Evolutionary conservation across 2,329 filamentous ascomycete genomes (phyloP).

Genomic region (Raffaelea arxii): DNA sequence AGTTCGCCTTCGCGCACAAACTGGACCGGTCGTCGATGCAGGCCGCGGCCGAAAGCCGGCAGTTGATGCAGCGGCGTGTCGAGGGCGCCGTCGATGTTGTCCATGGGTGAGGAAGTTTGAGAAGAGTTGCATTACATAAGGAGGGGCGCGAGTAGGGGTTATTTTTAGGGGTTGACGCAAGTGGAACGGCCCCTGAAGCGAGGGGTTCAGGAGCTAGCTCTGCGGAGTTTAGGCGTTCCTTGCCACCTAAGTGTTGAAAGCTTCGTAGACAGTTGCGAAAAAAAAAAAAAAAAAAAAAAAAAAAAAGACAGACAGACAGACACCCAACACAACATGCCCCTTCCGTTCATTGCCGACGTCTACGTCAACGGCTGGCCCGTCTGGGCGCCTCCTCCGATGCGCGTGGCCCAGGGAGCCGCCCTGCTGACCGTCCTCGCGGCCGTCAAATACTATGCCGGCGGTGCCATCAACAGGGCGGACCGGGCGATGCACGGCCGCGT

Average conservation of each 20-base stretch:
- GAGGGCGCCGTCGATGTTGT: conserved; percentile 17
- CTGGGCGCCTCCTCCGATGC: conserved; percentile 34
- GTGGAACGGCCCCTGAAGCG: too few relatives aligned
- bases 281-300: too few relatives aligned
- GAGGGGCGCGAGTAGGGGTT: too few relatives aligned
- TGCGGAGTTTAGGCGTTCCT: too few relatives aligned
- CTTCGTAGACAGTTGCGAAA: too few relatives aligned
- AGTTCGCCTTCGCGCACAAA: conserved; percentile 49
- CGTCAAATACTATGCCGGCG: conserved; percentile 68
- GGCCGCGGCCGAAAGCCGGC: conserved; percentile 45
- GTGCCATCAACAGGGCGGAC: conserved; percentile 64
- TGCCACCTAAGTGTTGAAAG: too few relatives aligned
- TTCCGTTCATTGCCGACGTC: conserved; percentile 39
- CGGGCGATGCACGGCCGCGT: conserved; percentile 88
- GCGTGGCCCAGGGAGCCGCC: conserved; percentile 28
- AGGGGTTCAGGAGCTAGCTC: too few relatives aligned
- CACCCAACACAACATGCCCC: conserved; percentile 43
- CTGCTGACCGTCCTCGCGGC: conserved; percentile 29
- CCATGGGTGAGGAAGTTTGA: too few relatives aligned
- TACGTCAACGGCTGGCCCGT: conserved; percentile 38
- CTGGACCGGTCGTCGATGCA: conserved; percentile 42
- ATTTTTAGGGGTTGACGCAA: too few relatives aligned
- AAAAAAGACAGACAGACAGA: too few relatives aligned
- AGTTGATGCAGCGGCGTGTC: conserved; percentile 43
- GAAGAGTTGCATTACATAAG: too few relatives aligned